Percentiles rank a stretch among this genome's conserved stretches.
Evolutionary conservation across 2,329 filamentous ascomycete species (phyloP).

Genomic region (Emergomyces pasteurianus): DNA sequence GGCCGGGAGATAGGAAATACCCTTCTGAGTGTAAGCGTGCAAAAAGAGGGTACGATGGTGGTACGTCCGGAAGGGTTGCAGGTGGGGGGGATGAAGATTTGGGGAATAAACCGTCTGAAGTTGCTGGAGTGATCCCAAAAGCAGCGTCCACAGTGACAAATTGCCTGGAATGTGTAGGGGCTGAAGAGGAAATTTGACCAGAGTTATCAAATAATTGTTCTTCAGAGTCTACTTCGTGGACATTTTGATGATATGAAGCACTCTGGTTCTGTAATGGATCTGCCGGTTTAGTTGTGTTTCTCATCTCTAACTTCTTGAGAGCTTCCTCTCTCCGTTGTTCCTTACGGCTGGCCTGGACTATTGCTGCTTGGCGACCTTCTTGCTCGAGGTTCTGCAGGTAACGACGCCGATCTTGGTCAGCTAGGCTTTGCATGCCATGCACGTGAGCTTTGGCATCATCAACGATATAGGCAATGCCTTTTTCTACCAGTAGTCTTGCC

Average conservation of each 20-base stretch:
- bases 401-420: slow-evolving; percentile 45
- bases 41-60: slow-evolving; percentile 60
- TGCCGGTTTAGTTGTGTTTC: slow-evolving; percentile 17
- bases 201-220: slow-evolving; percentile 7
- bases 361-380: slow-evolving; percentile 42
- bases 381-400: slow-evolving; percentile 49
- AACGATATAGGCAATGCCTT: slow-evolving; percentile 63
- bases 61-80: slow-evolving; percentile 25
- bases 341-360: slow-evolving; percentile 35
- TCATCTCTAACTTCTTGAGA: slow-evolving; percentile 38
- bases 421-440: slow-evolving; percentile 47
- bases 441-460: slow-evolving; percentile 66
- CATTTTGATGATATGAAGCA: slow-evolving; percentile 6
- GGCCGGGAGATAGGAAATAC: slow-evolving; percentile 81
- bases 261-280: slow-evolving; percentile 6
- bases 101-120: slow-evolving; percentile 35
- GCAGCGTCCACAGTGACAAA: slow-evolving; percentile 11
- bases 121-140: slow-evolving; percentile 38
- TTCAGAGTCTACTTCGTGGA: slow-evolving; percentile 2
- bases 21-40: slow-evolving; percentile 64
- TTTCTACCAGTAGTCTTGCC: slow-evolving; percentile 66
- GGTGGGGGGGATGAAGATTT: slow-evolving; percentile 15
- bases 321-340: slow-evolving; percentile 39
- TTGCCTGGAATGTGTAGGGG: slow-evolving; percentile 5
- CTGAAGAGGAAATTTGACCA: background rate